phyloP scores from a whole-genome alignment of 2,329 filamentous ascomycete species.

The Exophiala sideris region DNA sequence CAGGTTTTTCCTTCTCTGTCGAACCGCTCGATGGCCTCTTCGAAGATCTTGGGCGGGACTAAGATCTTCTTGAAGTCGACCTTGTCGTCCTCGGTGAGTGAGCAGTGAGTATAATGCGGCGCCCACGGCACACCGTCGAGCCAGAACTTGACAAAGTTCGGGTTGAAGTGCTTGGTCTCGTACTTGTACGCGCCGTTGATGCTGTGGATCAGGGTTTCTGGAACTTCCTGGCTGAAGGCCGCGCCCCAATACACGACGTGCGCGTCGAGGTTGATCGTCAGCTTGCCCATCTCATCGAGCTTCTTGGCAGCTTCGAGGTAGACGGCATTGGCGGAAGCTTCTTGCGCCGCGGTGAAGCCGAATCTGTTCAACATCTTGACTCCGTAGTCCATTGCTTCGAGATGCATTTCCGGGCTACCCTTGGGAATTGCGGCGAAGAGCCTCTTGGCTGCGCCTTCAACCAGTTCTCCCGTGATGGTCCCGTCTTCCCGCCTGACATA shows the following conservation, averaged over 20 bases:
- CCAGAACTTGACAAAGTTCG: conserved; percentile 28
- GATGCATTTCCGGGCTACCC: conserved; percentile 5
- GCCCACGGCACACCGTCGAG: conserved; percentile 23
- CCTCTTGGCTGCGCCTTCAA: conserved; percentile 9
- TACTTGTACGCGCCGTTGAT: conserved; percentile 13
- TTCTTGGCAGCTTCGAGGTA: conserved; percentile 14
- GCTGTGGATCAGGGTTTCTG: conserved; percentile 7
- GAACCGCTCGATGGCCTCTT: conserved; percentile 30
- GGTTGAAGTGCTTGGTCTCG: conserved; percentile 14
- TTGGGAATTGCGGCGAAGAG: conserved; percentile 12
- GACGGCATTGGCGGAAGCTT: conserved; percentile 18
- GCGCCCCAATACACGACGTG: conserved; percentile 17
- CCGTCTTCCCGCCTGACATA: conserved; percentile 16
- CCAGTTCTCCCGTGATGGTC: conserved; percentile 16
- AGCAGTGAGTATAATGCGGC: conserved; percentile 27
- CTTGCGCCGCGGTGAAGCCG: conserved; percentile 15
- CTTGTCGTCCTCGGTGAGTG: conserved; percentile 29
- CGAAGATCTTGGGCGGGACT: conserved; percentile 17
- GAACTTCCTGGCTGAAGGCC: conserved; percentile 9
- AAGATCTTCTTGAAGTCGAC: conserved; percentile 28
- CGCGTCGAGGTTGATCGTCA: conserved; percentile 17
- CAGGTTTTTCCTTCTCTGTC: conserved; percentile 34
- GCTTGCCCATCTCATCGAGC: conserved; percentile 9
- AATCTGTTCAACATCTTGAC: conserved; percentile 29
- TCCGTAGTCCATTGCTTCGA: conserved; percentile 28